These are phyloP conservation scores for Arachnopeziza araneosa DNA, from an alignment of 2,329 filamentous ascomycete species.

Conservation along the genomic window DNA sequence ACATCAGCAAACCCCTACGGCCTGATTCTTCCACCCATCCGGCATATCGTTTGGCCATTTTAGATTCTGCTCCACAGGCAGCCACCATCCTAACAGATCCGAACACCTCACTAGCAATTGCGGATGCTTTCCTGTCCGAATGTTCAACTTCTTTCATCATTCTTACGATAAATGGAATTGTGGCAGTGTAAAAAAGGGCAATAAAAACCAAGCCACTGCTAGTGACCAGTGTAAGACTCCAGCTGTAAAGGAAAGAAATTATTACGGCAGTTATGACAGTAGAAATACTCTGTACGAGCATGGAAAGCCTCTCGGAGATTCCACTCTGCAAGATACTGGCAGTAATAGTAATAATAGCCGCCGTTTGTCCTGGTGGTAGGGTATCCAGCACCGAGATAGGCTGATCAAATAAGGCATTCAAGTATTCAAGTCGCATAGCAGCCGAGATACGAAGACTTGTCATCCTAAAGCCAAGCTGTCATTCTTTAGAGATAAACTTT, in stretches of 20 bases:
- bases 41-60: slow-evolving; percentile 48
- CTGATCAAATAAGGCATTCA: slow-evolving; percentile 58
- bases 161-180: slow-evolving; percentile 53
- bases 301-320: slow-evolving; percentile 57
- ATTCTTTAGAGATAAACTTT: neutral
- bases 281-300: slow-evolving; percentile 49
- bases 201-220: slow-evolving; percentile 53
- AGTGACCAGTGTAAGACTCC: slow-evolving; percentile 55
- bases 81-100: slow-evolving; percentile 55
- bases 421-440: slow-evolving; percentile 57
- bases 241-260: slow-evolving; percentile 52
- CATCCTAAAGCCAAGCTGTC: slow-evolving; percentile 50
- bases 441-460: slow-evolving; percentile 58
- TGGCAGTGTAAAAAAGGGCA: slow-evolving; percentile 39
- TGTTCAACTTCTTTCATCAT: slow-evolving; percentile 39
- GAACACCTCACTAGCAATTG: slow-evolving; percentile 57
- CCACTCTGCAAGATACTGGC: slow-evolving; percentile 60
- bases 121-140: slow-evolving; percentile 51
- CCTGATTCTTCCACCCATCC: slow-evolving; percentile 50
- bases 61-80: slow-evolving; percentile 55
- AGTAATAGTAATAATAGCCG: slow-evolving; percentile 52
- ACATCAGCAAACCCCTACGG: slow-evolving; percentile 41
- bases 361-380: slow-evolving; percentile 43
- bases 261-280: slow-evolving; percentile 48
- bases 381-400: slow-evolving; percentile 64